A percentile compares a stretch with the other conserved stretches of the same genome.
phyloP scores from a whole-genome alignment of 257 asterid species.

The Solanum arcanum region DNA sequence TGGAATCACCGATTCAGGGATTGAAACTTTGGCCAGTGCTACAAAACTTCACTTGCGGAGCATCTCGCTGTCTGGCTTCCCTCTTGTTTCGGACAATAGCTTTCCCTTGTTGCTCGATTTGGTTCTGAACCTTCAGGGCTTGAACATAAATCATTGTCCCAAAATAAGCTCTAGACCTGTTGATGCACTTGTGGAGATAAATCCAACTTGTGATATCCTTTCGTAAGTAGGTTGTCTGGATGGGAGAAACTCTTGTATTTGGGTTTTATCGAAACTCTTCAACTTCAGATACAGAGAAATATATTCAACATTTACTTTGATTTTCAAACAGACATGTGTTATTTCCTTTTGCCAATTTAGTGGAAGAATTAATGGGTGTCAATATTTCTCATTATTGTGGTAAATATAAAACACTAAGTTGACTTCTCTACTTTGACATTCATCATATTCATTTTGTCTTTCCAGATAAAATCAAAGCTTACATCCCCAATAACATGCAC shows the following conservation, averaged over 20 bases:
- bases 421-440: neutral
- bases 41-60: slow-evolving; percentile 37
- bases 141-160: slow-evolving; percentile 57
- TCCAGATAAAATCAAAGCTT: neutral
- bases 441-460: neutral
- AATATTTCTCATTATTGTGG: neutral
- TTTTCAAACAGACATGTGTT: too few species aligned
- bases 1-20: slow-evolving; percentile 47
- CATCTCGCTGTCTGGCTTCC: slow-evolving; percentile 52
- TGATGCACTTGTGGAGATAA: slow-evolving; percentile 36
- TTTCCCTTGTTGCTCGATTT: slow-evolving; percentile 32
- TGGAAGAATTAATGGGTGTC: too few species aligned
- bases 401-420: neutral
- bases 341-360: too few species aligned
- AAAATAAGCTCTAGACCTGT: slow-evolving; percentile 31
- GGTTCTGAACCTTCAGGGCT: slow-evolving; percentile 46
- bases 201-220: slow-evolving; percentile 68
- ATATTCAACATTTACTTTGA: too few species aligned
- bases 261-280: too few species aligned
- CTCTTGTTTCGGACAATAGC: slow-evolving; percentile 34
- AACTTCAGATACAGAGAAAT: too few species aligned
- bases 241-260: too few species aligned
- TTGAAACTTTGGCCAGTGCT: slow-evolving; percentile 43
- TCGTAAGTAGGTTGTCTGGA: neutral
- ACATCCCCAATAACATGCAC: neutral